These are phyloP conservation scores for Ophiostoma perfectum DNA, from an alignment of 2,329 filamentous ascomycete species.

Conservation along the genomic window DNA sequence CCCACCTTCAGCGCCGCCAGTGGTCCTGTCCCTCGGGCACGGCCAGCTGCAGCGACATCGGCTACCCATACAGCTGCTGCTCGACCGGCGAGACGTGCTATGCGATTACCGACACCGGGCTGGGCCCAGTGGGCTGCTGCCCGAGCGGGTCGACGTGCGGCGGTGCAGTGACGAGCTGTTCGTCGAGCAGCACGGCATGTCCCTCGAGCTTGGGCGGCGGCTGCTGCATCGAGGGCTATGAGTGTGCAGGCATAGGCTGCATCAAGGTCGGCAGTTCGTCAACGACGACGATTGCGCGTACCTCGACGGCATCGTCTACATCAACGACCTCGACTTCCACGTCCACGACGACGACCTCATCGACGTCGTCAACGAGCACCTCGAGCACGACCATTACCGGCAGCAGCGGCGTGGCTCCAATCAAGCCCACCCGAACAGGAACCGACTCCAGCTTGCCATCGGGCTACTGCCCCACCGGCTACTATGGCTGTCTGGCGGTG, in stretches of 20 bases:
- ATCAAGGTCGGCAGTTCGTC: slow-evolving; percentile 29
- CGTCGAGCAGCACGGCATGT: slow-evolving; percentile 58
- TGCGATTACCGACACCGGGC: slow-evolving; percentile 53
- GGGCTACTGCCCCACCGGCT: slow-evolving; percentile 73
- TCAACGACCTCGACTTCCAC: slow-evolving; percentile 39
- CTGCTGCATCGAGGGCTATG: slow-evolving; percentile 68
- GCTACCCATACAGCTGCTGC: slow-evolving; percentile 68
- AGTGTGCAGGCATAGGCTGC: slow-evolving; percentile 67
- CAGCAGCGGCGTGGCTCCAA: slow-evolving; percentile 40
- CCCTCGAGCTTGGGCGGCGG: slow-evolving; percentile 62
- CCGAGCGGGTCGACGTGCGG: slow-evolving; percentile 59
- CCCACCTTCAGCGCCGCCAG: slow-evolving; percentile 50
- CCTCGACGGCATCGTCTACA: slow-evolving; percentile 38
- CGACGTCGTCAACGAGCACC: slow-evolving; percentile 31
- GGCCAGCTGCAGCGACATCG: slow-evolving; percentile 57
- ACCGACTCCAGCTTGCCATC: slow-evolving; percentile 36
- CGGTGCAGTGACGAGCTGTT: slow-evolving; percentile 58
- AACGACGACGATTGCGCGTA: slow-evolving; percentile 26
- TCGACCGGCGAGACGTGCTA: slow-evolving; percentile 61
- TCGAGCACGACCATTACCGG: slow-evolving; percentile 19
- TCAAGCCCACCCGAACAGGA: slow-evolving; percentile 41
- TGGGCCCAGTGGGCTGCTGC: slow-evolving; percentile 71
- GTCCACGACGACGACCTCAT: slow-evolving; percentile 36
- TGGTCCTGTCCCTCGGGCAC: slow-evolving; percentile 64
- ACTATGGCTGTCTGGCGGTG: slow-evolving; percentile 81